Evolutionary conservation across 345 rosid genomes (phyloP).

Genomic region (Eucalyptus curtisii): DNA sequence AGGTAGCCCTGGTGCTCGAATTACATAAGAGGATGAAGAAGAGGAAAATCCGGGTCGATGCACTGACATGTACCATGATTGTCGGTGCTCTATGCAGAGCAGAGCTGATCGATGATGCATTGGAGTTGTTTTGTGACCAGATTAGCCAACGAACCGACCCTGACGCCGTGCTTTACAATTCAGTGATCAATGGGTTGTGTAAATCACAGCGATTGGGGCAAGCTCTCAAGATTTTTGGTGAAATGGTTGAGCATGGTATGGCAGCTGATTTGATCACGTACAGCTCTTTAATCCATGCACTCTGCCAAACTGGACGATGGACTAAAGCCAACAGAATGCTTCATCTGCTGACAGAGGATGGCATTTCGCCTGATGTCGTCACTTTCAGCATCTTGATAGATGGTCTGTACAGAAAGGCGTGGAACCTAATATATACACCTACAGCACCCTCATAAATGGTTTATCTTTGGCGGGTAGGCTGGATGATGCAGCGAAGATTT

Average conservation of each 20-base stretch:
- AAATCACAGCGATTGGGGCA: neutral
- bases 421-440: neutral
- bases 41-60: neutral
- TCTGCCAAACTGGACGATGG: neutral
- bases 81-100: neutral
- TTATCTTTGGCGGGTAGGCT: neutral
- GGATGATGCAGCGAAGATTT: neutral
- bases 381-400: neutral
- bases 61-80: neutral
- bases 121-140: neutral
- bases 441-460: neutral
- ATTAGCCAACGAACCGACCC: neutral
- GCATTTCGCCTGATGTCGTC: neutral
- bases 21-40: neutral
- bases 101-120: neutral
- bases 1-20: neutral
- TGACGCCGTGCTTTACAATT: neutral
- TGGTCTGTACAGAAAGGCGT: neutral
- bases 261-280: neutral
- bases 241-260: neutral
- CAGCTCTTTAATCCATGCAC: neutral
- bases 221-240: neutral
- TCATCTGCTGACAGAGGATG: neutral
- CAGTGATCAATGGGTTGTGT: neutral
- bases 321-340: neutral